Evolutionary conservation across 73 alveolate genomes (phyloP), one percentile per base, ranked within the genome.

Genomic region (Symbiodinium natans): DNA sequence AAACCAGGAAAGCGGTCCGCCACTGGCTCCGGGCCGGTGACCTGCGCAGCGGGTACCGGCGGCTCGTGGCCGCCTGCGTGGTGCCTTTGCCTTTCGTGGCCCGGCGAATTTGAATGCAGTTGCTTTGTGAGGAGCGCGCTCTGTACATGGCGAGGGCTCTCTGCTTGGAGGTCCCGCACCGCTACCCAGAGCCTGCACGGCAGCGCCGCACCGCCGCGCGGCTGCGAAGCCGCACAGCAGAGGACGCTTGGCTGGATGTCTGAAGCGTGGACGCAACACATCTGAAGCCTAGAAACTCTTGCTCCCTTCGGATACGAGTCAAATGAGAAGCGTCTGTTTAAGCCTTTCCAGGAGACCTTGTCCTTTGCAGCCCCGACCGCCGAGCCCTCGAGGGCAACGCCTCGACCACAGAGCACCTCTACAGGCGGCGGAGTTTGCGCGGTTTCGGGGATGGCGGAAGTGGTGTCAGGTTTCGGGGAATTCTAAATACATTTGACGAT

Each of bases 51-150:
- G 90, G 80, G 90, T 92, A 92, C 41, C 89, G 98, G 25, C 88
- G 98, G 39, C 41, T 92, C 90, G 98, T 92, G 90, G 98, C 98
- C 52, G 98, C 80, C 33, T 73, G 89, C 68, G 98, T 92, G 21
- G 52, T 59, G 41, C 40, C 98, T 21, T 36, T 92, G 90, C 98
- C 98, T 82, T 92, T 92, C 82, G 98, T 74, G 80, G 71, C 71
- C 71, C 71, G 71, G 71, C 0, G n/a, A 52, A 10, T 17, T 52
- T 52, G 21, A 27, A 52, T 21, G 68, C 68, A 4, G 27, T 1
- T 21, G 71, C 71, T 52, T 23, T 29, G 71, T 46, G 4, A 19
- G n/a, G n/a, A n/a, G n/a, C n/a, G n/a, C n/a, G n/a, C n/a, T 43
- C 21, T 27, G 21, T 17, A 52, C 29, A 4, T 6, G 68, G 29